These are phyloP conservation scores for Boletus rufocinnamomeus DNA, from an alignment of 768 basidiomycete genomes.

Conservation along the genomic window DNA sequence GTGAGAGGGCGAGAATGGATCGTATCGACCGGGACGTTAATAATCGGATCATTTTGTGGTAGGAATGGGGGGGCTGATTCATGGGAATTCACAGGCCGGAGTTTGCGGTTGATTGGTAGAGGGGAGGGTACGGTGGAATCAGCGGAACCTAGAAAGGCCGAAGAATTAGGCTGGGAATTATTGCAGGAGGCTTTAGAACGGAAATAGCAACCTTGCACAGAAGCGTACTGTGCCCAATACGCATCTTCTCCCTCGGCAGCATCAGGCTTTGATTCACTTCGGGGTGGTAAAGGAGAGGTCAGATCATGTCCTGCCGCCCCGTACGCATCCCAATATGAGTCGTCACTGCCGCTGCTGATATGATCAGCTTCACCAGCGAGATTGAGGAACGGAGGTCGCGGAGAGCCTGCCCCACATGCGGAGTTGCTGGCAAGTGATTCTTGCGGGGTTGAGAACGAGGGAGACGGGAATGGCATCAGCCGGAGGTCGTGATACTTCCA, in stretches of 20 bases:
- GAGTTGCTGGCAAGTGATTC: slow-evolving; percentile 31
- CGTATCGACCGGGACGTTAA: slow-evolving; percentile 20
- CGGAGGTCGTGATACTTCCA: slow-evolving; percentile 76
- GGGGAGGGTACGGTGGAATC: slow-evolving; percentile 69
- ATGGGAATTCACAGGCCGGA: slow-evolving; percentile 15
- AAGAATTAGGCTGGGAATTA: slow-evolving; percentile 8
- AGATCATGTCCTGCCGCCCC: slow-evolving; percentile 39
- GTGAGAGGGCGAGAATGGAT: slow-evolving; percentile 18
- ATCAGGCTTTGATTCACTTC: slow-evolving; percentile 19
- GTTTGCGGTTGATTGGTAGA: slow-evolving; percentile 33
- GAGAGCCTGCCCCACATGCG: slow-evolving; percentile 9
- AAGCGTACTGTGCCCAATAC: slow-evolving; percentile 76
- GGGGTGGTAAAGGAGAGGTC: slow-evolving; percentile 12
- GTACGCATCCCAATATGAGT: slow-evolving; percentile 73
- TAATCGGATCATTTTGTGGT: slow-evolving; percentile 8
- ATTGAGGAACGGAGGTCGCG: not conserved
- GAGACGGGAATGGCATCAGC: slow-evolving; percentile 69
- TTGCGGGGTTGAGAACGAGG: slow-evolving; percentile 32
- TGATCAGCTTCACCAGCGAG: slow-evolving; percentile 14
- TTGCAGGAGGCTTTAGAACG: slow-evolving; percentile 15
- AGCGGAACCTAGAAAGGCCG: slow-evolving; percentile 53
- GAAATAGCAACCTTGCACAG: slow-evolving; percentile 57
- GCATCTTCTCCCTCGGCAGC: slow-evolving; percentile 50
- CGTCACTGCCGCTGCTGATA: slow-evolving; percentile 41
- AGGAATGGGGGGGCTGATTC: slow-evolving; percentile 5